Percentiles rank a stretch among this genome's conserved stretches.
Conservation (phyloP, 2,329 filamentous ascomycete genomes). For the Apiospora kogelbergensis region DNA sequence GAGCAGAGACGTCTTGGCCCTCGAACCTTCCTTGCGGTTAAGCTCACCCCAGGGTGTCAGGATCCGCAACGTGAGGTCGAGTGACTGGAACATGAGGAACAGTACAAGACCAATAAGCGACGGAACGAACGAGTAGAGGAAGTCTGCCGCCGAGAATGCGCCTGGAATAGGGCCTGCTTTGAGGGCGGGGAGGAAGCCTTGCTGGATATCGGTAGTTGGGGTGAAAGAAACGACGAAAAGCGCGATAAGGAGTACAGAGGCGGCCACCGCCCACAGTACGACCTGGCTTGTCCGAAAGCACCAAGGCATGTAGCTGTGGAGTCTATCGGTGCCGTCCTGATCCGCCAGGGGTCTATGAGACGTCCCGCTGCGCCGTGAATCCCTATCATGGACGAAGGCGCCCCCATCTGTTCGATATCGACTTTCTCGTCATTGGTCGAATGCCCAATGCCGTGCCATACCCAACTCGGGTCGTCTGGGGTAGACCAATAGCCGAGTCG, state of each 20-base stretch:
- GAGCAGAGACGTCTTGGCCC: slow-evolving; percentile 64
- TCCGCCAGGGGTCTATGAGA: slow-evolving; percentile 36
- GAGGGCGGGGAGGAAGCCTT: slow-evolving; percentile 72
- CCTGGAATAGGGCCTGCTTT: slow-evolving; percentile 56
- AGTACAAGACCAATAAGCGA: slow-evolving; percentile 65
- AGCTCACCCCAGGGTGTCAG: slow-evolving; percentile 71
- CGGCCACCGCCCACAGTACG: slow-evolving; percentile 63
- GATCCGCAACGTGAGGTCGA: slow-evolving; percentile 65
- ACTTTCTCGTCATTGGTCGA: slow-evolving; percentile 26
- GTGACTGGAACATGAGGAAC: slow-evolving; percentile 64
- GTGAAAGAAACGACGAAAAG: slow-evolving; percentile 80
- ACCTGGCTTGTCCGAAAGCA: slow-evolving; percentile 68
- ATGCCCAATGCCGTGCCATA: slow-evolving; percentile 62
- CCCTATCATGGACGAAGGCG: slow-evolving; percentile 18
- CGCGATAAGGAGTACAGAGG: slow-evolving; percentile 62
- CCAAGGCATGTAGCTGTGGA: slow-evolving; percentile 74
- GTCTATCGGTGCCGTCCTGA: slow-evolving; percentile 46
- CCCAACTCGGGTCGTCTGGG: slow-evolving; percentile 59
- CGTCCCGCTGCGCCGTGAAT: slow-evolving; percentile 21
- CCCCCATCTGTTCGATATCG: slow-evolving; percentile 29
- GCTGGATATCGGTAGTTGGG: slow-evolving; percentile 60
- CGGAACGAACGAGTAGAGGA: slow-evolving; percentile 79
- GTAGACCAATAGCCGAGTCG: slow-evolving; percentile 86
- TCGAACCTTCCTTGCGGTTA: slow-evolving; percentile 53
- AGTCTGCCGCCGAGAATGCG: slow-evolving; percentile 84